Conservation (phyloP, 1,284 basidiomycete genomes). For the Leccinum fuscescens region DNA sequence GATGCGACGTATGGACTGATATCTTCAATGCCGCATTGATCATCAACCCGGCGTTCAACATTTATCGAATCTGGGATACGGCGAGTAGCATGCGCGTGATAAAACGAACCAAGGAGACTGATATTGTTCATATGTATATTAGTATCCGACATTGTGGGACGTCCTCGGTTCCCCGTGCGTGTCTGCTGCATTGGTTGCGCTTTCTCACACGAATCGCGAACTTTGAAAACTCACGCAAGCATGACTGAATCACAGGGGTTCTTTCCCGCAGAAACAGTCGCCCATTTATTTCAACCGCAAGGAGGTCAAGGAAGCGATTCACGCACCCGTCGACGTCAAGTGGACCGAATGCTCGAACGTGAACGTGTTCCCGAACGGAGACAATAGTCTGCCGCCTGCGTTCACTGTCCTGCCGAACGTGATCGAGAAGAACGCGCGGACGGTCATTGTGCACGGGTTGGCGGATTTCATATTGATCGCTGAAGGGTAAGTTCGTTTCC, state of each 20-base stretch:
- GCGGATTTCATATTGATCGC: constrained; percentile 71
- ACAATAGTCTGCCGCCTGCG: constrained; percentile 59
- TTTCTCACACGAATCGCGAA: background rate
- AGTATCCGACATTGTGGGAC: constrained; percentile 36
- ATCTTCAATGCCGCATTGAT: constrained; percentile 59
- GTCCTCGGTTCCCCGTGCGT: background rate
- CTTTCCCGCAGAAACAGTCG: background rate
- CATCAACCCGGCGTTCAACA: constrained; percentile 74
- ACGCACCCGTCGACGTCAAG: constrained; percentile 58
- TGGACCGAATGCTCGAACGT: constrained; percentile 66
- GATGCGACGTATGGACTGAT: constrained; percentile 66
- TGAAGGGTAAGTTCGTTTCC: constrained; percentile 53
- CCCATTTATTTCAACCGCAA: background rate
- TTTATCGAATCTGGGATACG: constrained; percentile 74
- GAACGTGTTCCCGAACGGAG: constrained; percentile 60
- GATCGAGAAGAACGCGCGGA: constrained; percentile 71
- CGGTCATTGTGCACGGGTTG: constrained; percentile 70
- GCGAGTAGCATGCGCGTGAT: constrained; percentile 27
- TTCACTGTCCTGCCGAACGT: constrained; percentile 68
- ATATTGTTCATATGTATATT: background rate
- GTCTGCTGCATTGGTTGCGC: background rate
- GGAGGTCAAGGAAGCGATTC: constrained; percentile 61
- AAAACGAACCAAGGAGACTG: background rate
- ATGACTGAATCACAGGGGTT: background rate
- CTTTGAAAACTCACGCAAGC: background rate